Evolutionary conservation across 768 basidiomycete species (phyloP), one percentile per base, ranked within the genome.

Genomic region (Chiua virens): DNA sequence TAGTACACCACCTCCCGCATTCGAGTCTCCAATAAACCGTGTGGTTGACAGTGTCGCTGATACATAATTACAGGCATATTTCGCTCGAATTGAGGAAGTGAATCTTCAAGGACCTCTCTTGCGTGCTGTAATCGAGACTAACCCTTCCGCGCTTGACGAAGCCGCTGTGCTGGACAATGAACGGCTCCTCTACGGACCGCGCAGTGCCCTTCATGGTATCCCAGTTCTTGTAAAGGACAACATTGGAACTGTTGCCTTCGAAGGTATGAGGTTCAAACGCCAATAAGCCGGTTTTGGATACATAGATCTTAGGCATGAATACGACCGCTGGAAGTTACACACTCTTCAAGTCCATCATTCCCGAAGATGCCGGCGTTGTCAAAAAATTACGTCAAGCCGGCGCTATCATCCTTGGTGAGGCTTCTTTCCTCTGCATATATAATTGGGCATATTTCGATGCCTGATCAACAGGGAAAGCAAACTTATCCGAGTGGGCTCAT

Each of bases 401-500:
- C 14, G 68, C 70, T 23, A 68, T 72, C 57, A 68, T 71, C 20
- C 59, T 71, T 9, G 71, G 71, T 62, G 35, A 35, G 45, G n/a
- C 11, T 15, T 25, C 13, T 44, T 36, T 35, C 1, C 1, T 15
- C 13, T 15, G 8, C 22, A 40, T 5, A 6, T 23, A 9, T 4
- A 5, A 5, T 35, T 25, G 23, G 4, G n/a, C n/a, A 5, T 4
- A 28, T 23, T 34, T 38, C n/a, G 37, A 32, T 32, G 1, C 11
- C 6, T 17, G 7, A 18, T 7, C 3, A 5, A 28, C 57, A 76
- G 80, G 80, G 8, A 83, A 83, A 58, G 75, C 80, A 11, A 81
- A 81, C 53, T 64, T 82, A 15, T 80, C 79, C 0, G 80, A 82
- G 62, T 81, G 72, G 56, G 77, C 81, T 3, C 72, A 78, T 56